Evolutionary conservation across 2,329 filamentous ascomycete species (phyloP), one percentile per base, ranked within the genome.

Genomic region (Hortaea werneckii): DNA sequence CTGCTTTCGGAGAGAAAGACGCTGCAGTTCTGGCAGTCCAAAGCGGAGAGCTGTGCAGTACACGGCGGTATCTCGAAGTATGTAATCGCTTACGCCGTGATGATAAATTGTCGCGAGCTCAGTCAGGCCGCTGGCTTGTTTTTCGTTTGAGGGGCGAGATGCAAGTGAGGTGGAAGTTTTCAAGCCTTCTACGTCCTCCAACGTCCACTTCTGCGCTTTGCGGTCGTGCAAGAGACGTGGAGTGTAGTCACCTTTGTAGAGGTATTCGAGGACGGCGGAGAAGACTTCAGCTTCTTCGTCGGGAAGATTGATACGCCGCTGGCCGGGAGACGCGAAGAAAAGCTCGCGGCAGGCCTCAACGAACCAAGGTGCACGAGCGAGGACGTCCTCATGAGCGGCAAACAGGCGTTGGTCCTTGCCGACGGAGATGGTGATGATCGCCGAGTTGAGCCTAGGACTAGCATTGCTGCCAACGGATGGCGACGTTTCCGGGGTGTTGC

Each of bases 181-280:
- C 56, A 56, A 54, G 48, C 55, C 56, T 45, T 52, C 69, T 58
- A 70, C 70, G 66, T 85, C 83, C 77, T 95, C 87, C 71, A 95
- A 85, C 66, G 87, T 81, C 85, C 86, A 95, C 72, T 83, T 84
- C 74, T 86, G 83, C 64, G 80, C 83, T 67, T 82, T 82, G 76
- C 85, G 87, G 78, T 86, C 85, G 68, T 87, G 86, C 58, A 94
- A 64, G 71, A 95, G 76, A 67, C 87, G 85, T 46, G 89, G 89
- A 68, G 85, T 92, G 72, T 94, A 95, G 76, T 94, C 88, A 56
- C 86, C 87, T 75, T 94, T 94, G 82, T 95, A 95, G 56, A 95
- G 80, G 67, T 89, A 95, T 74, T 95, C 89, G 72, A 95, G 87
- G 61, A 95, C 76, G 62, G 85, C 89, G 65, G 87, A 94, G 69